A percentile compares a stretch with the other conserved stretches of the same genome.
These are phyloP conservation scores for Phytomonas serpens DNA, from an alignment of 208 protist species.

Conservation along the genomic window DNA sequence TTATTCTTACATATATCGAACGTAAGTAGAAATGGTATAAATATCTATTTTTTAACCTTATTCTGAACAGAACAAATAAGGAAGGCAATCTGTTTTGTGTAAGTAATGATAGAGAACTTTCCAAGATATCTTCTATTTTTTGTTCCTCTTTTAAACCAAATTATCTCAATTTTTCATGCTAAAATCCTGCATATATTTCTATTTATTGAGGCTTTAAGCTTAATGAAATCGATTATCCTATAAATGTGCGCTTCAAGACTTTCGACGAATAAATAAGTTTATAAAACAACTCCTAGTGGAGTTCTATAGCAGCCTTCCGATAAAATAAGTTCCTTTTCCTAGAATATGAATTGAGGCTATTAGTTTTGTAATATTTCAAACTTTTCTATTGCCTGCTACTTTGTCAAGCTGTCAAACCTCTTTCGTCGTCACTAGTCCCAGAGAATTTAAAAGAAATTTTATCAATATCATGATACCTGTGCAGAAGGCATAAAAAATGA, in stretches of 20 bases:
- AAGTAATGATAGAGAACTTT: slow-evolving; percentile 6
- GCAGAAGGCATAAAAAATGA: slow-evolving; percentile 46
- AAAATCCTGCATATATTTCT: neutral
- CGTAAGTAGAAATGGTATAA: neutral
- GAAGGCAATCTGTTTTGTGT: neutral
- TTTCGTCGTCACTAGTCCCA: slow-evolving; percentile 37
- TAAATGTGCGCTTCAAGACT: slow-evolving; percentile 52
- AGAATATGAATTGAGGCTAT: slow-evolving; percentile 41
- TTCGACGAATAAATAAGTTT: slow-evolving; percentile 45
- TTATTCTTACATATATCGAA: neutral
- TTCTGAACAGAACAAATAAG: neutral
- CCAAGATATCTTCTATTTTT: neutral
- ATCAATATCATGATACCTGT: slow-evolving; percentile 37
- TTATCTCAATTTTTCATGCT: neutral
- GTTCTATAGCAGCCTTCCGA: slow-evolving; percentile 64
- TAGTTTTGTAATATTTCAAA: slow-evolving; percentile 45
- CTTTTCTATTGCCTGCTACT: slow-evolving; percentile 37
- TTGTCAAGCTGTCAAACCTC: slow-evolving; percentile 50
- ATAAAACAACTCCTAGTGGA: slow-evolving; percentile 51
- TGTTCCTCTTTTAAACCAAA: neutral
- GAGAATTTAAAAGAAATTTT: slow-evolving; percentile 56
- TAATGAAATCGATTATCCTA: slow-evolving; percentile 15
- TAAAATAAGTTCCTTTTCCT: slow-evolving; percentile 34
- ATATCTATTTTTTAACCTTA: neutral
- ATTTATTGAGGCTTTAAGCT: neutral